Percentiles rank a stretch among this genome's conserved stretches.
Conservation (phyloP, 768 basidiomycete genomes). For the Hypholoma fasciculare region DNA sequence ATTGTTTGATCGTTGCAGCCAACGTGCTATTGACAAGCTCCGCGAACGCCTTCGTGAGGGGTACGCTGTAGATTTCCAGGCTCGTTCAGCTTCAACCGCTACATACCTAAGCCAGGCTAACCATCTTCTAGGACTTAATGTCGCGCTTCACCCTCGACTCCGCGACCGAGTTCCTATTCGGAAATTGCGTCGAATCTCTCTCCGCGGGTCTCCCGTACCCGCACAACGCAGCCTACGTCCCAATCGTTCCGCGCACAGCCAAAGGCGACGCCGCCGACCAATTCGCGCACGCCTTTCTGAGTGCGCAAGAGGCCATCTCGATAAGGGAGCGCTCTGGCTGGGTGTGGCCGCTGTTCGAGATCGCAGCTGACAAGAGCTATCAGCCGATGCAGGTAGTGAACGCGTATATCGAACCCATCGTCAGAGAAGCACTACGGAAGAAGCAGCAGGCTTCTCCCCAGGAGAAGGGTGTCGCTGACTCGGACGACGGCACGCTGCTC, state of each 20-base stretch:
- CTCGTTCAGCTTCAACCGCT: slow-evolving; percentile 12
- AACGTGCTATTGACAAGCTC: slow-evolving; percentile 40
- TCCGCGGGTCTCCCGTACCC: slow-evolving; percentile 54
- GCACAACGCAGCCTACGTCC: slow-evolving; percentile 31
- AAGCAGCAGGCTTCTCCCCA: slow-evolving; percentile 22
- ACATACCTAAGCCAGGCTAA: not conserved
- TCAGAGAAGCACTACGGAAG: slow-evolving; percentile 49
- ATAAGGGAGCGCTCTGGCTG: slow-evolving; percentile 42
- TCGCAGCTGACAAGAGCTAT: slow-evolving; percentile 44
- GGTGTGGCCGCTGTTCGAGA: slow-evolving; percentile 56
- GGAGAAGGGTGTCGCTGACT: slow-evolving; percentile 28
- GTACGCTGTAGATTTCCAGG: slow-evolving; percentile 60
- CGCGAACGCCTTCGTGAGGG: slow-evolving; percentile 50
- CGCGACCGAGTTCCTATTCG: slow-evolving; percentile 68
- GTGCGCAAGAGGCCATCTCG: slow-evolving; percentile 45
- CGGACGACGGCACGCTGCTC: slow-evolving; percentile 49
- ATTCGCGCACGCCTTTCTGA: slow-evolving; percentile 50
- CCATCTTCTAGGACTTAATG: slow-evolving; percentile 46
- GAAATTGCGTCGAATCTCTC: slow-evolving; percentile 55
- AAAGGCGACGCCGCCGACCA: slow-evolving; percentile 34
- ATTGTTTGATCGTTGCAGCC: slow-evolving; percentile 56
- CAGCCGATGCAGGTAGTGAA: slow-evolving; percentile 54
- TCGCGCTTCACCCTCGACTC: slow-evolving; percentile 67
- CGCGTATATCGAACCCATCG: slow-evolving; percentile 51
- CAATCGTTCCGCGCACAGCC: slow-evolving; percentile 20